Base-by-base conservation (phyloP, 805 yeast genomes). In the Saccharomycopsis microspora region DNA sequence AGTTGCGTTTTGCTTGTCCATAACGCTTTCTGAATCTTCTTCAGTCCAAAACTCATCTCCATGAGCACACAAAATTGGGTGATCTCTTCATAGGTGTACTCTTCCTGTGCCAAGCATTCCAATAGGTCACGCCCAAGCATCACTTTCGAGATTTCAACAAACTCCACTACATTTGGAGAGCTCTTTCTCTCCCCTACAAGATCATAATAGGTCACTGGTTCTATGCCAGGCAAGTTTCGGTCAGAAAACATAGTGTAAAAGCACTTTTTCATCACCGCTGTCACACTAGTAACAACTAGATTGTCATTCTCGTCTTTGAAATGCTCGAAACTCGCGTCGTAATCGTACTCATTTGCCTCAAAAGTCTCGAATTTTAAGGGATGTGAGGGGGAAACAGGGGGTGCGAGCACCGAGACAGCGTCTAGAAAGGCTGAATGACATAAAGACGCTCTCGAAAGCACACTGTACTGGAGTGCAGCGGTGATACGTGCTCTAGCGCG, bases 301-400 rank as follows among this genome's bases (percentile, higher is more conserved):
- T 45, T 40, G 29, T 45, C 44, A 32, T 45, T 39, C 27, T 33
- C 39, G 5, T 43, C 32, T 7, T 31, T 10, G 10, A 45, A 39
- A 34, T 45, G 42, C 35, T 45, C 8, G 28, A 45, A 31, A 29
- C 48, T 36, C n/a, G 44, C 6, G 10, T 29, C 6, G 36, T 45
- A 45, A 35, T 45, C 48, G 41, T 30, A 45, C 39, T 33, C 34
- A 11, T 45, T 9, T n/a, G 11, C 27, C 10, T 9, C 10, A n/a
- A 39, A 39, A 29, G 9, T 19, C 11, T 44, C 29, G 39, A 44
- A 38, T 19, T 39, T 36, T 10, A 37, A 11, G 19, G 19, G 19
- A 19, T 19, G 19, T 19, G 19, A 19, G 19, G 19, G 19, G 19
- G 19, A 19, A 19, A 19, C 19, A 19, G 19, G 19, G 19, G 19